Evolutionary conservation across 768 basidiomycete genomes (phyloP), one percentile per base, ranked within the genome.

Genomic region (Russula virescens): DNA sequence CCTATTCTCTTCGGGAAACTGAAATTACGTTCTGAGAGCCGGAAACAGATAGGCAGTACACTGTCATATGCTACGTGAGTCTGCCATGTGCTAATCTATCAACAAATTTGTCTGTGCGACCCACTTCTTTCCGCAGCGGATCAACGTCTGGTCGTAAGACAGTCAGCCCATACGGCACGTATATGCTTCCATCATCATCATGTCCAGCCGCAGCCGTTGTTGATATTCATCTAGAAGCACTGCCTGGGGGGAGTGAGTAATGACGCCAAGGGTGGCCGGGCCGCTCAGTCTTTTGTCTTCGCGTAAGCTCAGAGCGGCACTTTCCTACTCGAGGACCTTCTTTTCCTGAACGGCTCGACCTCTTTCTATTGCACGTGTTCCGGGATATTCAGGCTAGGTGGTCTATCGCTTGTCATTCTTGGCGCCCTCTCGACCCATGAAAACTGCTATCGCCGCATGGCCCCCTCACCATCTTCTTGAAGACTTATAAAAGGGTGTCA

Each of bases 341-440:
- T 19, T 48, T 58, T 34, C 62, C 28, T 2, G n/a, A 63, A 58
- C 16, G 21, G 16, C 51, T 34, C 16, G 13, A 23, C 38, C 40
- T 19, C 26, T 63, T 58, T 21, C 56, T 56, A 26, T 40, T n/a
- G 25, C 56, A 58, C 51, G 45, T 53, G 56, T 58, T 58, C 62
- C 43, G 51, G 55, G 53, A 42, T 47, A 40, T 31, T 35, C 9
- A 23, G 21, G n/a, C 50, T 47, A 40, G 31, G 34, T 53, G 43
- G 43, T 5, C 2, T n/a, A 40, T 58, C 34, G 26, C 43, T 46
- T 52, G 49, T 53, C 56, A 42, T 58, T 18, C 21, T 31, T 38
- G 50, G 52, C 28, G 45, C 57, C 57, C 38, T 21, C 11, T 34
- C 35, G 18, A 58, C 38, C 52, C 31, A 55, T 45, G 31, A 25